Evolutionary conservation across 1,284 basidiomycete species (phyloP).

Genomic region (Microbotryomycetes sp.): DNA sequence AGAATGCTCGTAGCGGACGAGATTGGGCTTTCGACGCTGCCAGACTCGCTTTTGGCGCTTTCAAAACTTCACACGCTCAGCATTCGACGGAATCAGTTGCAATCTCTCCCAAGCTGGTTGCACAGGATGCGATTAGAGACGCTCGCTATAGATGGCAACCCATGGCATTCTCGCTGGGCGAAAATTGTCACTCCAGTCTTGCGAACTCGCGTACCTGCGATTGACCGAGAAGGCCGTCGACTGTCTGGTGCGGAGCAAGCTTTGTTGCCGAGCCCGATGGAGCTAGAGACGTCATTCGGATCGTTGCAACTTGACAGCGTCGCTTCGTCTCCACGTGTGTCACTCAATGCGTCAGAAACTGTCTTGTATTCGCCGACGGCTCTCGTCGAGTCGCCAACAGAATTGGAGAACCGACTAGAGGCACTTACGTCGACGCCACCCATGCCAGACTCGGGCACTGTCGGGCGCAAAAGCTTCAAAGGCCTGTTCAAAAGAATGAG

Average conservation of each 20-base stretch:
- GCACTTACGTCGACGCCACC: background rate
- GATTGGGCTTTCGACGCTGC: slow-evolving; percentile 55
- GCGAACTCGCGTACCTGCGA: slow-evolving; percentile 36
- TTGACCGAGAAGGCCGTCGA: slow-evolving; percentile 40
- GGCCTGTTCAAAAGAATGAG: background rate
- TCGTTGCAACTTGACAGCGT: background rate
- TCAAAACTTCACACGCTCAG: slow-evolving; percentile 45
- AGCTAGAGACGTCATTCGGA: slow-evolving; percentile 33
- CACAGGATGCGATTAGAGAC: slow-evolving; percentile 74
- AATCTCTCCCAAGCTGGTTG: slow-evolving; percentile 88
- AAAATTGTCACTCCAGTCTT: slow-evolving; percentile 65
- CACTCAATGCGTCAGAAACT: slow-evolving; percentile 4
- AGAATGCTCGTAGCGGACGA: slow-evolving; percentile 83
- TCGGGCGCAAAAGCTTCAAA: background rate
- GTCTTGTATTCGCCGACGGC: background rate
- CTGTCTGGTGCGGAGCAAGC: slow-evolving; percentile 3
- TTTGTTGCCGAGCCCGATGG: slow-evolving; percentile 21
- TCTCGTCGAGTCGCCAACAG: background rate
- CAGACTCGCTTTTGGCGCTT: slow-evolving; percentile 58
- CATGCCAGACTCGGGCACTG: background rate
- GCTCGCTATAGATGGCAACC: slow-evolving; percentile 84
- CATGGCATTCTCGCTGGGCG: slow-evolving; percentile 85
- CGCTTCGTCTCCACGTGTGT: slow-evolving; percentile 7
- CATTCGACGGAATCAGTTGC: slow-evolving; percentile 70
- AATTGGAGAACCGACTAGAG: background rate